A percentile compares a stretch with the other conserved stretches of the same genome.
Evolutionary conservation across 805 yeast species (phyloP).

Genomic region (Starmerella bombi): DNA sequence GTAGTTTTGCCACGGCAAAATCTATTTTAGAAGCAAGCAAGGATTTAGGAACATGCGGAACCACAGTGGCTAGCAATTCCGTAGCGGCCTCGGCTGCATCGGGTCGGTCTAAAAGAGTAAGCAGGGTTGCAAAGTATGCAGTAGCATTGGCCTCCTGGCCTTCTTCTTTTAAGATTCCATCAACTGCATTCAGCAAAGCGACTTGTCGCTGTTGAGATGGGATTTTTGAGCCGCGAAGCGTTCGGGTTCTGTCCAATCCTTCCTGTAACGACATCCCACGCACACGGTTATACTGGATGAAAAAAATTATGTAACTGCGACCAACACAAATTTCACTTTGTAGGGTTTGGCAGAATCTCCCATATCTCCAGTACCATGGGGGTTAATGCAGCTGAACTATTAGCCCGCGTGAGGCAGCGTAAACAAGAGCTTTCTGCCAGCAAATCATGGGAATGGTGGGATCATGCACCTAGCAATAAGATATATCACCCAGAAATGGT

Average conservation of each 20-base stretch:
- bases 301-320: constrained; percentile 4
- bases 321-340: background rate
- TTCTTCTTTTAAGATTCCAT: constrained; percentile 67
- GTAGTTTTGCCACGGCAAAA: constrained; percentile 63
- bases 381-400: constrained; percentile 13
- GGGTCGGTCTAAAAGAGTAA: constrained; percentile 69
- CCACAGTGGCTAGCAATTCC: constrained; percentile 66
- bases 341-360: background rate
- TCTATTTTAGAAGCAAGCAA: constrained; percentile 62
- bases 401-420: constrained; percentile 19
- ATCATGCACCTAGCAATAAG: background rate
- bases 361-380: background rate
- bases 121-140: constrained; percentile 63
- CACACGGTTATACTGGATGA: background rate
- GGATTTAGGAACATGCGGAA: constrained; percentile 58
- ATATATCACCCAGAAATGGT: constrained; percentile 3
- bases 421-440: constrained; percentile 13
- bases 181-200: constrained; percentile 73
- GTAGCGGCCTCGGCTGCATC: constrained; percentile 61
- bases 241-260: constrained; percentile 13
- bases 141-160: constrained; percentile 48
- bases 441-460: constrained; percentile 8
- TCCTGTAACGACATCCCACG: constrained; percentile 14
- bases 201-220: constrained; percentile 37
- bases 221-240: constrained; percentile 17